A percentile compares a stretch with the other conserved stretches of the same genome.
Conservation (phyloP, 768 basidiomycete species). For the Suillus alpinus region DNA sequence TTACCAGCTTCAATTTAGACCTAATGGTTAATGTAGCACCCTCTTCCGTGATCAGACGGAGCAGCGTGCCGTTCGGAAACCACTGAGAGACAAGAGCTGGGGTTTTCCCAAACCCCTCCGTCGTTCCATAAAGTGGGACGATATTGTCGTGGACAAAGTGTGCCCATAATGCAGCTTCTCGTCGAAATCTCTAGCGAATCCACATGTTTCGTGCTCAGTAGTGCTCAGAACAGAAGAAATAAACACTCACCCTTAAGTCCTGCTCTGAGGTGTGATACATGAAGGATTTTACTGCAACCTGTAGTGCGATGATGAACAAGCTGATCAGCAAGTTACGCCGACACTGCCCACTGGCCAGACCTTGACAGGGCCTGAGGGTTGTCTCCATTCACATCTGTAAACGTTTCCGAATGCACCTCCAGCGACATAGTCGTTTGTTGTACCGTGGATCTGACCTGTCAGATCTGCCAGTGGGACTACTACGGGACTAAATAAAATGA, state of each 20-base stretch:
- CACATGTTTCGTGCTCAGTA: not conserved
- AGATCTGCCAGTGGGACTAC: not conserved
- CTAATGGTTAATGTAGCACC: slow-evolving; percentile 4
- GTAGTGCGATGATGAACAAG: too few species aligned
- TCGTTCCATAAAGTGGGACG: slow-evolving; percentile 13
- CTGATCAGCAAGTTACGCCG: too few species aligned
- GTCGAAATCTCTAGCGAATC: slow-evolving; percentile 10
- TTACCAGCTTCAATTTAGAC: slow-evolving; percentile 15
- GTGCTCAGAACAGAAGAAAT: too few species aligned
- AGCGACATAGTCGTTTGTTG: not conserved
- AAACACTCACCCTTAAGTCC: not conserved
- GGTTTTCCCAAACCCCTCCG: slow-evolving; percentile 12
- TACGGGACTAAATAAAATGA: not conserved
- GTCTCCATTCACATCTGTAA: not conserved
- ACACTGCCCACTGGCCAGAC: not conserved
- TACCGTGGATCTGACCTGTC: not conserved
- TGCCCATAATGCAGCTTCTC: slow-evolving; percentile 18
- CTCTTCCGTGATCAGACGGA: slow-evolving; percentile 2
- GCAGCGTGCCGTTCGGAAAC: slow-evolving; percentile 6
- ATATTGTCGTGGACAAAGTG: slow-evolving; percentile 16
- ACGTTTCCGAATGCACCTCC: not conserved
- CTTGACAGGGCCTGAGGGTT: not conserved
- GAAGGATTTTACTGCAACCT: not conserved
- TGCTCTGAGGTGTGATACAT: not conserved
- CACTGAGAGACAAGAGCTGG: slow-evolving; percentile 18